Percentiles rank a stretch among this genome's conserved stretches.
Conservation (phyloP, 176 grass and related monocot genomes). For the Zizania latifolia region DNA sequence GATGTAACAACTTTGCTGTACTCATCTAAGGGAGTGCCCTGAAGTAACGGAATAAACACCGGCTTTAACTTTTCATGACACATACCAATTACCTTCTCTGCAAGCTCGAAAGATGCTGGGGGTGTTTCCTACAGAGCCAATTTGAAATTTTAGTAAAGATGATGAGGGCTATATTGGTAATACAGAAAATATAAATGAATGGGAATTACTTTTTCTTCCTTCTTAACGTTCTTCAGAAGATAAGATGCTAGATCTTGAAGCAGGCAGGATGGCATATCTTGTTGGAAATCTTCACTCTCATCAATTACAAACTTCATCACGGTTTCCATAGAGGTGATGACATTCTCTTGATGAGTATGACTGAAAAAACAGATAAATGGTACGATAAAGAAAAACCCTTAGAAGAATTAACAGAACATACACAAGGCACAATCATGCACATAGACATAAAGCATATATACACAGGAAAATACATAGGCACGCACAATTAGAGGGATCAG, state of each 20-base stretch:
- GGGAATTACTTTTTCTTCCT: constrained; percentile 49
- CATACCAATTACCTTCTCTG: constrained; percentile 47
- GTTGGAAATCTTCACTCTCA: constrained; percentile 63
- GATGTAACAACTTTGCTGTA: constrained; percentile 42
- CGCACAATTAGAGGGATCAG: too few relatives aligned
- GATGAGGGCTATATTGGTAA: neutral
- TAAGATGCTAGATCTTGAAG: too few relatives aligned
- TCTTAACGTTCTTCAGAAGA: constrained; percentile 53
- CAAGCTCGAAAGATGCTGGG: constrained; percentile 47
- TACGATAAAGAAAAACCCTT: too few relatives aligned
- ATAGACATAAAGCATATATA: too few relatives aligned
- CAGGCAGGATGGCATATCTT: constrained; percentile 49
- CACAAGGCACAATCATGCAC: too few relatives aligned
- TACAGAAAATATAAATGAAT: constrained; percentile 10
- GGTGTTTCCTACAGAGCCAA: constrained; percentile 40
- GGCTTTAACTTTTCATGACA: constrained; percentile 64
- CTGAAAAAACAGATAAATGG: too few relatives aligned
- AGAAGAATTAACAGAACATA: too few relatives aligned
- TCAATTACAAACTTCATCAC: constrained; percentile 67
- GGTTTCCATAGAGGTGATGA: constrained; percentile 58
- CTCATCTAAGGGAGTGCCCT: constrained; percentile 31
- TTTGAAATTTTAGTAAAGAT: constrained; percentile 14
- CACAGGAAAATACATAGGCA: too few relatives aligned
- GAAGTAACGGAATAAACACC: constrained; percentile 34
- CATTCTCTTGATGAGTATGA: constrained; percentile 38